Conservation (phyloP, 331 rosid species). For the Acacia concinna region DNA sequence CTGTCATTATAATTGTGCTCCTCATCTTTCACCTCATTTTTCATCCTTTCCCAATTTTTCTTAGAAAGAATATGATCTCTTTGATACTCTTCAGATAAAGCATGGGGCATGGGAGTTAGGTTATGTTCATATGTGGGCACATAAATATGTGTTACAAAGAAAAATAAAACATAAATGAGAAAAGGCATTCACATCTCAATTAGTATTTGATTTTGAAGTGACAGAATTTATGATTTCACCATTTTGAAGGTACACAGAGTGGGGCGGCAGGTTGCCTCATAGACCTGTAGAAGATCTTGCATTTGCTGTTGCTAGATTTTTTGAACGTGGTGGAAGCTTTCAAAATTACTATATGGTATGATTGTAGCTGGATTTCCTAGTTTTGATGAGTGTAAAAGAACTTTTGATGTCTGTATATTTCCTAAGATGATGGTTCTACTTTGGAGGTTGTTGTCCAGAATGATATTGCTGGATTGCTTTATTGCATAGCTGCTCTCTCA, state of each 20-base stretch:
- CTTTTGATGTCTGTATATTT: slow-evolving; percentile 17
- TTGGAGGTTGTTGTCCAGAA: slow-evolving; percentile 21
- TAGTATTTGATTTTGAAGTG: slow-evolving; percentile 15
- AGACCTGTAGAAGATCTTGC: slow-evolving; percentile 98
- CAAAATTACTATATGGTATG: slow-evolving; percentile 95
- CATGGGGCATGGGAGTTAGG: neutral
- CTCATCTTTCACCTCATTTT: neutral
- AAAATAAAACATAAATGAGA: slow-evolving; percentile 15
- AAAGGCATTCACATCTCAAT: slow-evolving; percentile 15
- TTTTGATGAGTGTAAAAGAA: slow-evolving; percentile 14
- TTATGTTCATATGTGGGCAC: neutral
- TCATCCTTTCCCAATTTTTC: neutral
- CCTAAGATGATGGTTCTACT: slow-evolving; percentile 20
- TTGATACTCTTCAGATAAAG: neutral
- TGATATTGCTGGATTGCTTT: slow-evolving; percentile 1
- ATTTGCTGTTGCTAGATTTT: slow-evolving; percentile 95
- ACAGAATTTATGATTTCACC: slow-evolving; percentile 26
- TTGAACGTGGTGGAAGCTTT: slow-evolving; percentile 94
- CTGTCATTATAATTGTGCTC: slow-evolving; percentile 18
- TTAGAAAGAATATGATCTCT: neutral
- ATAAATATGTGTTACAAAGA: slow-evolving; percentile 3
- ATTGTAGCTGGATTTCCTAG: slow-evolving; percentile 6
- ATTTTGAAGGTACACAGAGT: slow-evolving; percentile 69
- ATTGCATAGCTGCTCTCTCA: slow-evolving; percentile 11
- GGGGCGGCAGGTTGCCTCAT: slow-evolving; percentile 92